Evolutionary conservation across 2,329 filamentous ascomycete species (phyloP), one percentile per base, ranked within the genome.

Genomic region (Fonsecaea nubica): DNA sequence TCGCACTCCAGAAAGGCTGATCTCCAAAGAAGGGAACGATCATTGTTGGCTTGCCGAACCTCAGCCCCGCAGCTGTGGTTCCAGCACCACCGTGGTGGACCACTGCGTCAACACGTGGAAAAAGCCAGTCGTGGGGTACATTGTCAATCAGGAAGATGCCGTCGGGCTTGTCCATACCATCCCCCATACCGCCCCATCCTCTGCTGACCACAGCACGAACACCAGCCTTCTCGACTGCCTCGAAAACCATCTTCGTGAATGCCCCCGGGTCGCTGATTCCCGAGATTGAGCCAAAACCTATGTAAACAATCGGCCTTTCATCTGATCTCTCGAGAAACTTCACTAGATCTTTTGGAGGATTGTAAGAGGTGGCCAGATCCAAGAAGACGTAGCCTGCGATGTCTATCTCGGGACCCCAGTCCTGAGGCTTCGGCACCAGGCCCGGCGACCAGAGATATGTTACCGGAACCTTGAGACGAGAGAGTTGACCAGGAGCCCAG

Each of bases 401-500:
- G 58, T 84, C 80, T 56, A 86, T 83, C 67, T 85, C 82, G 48
- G 80, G 79, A 1, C 82, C 83, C 84, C 84, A 86, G 68, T 86
- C 84, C 21, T 77, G 77, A 4, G 84, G 84, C 69, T 85, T 86
- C 0, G 84, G 81, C 5, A 86, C 83, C 15, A 86, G 77, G 21
- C 72, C 70, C 12, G 75, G 75, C 40, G 73, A 76, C 88, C 88
- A 90, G 62, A 92, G 81, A 73, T 93, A 93, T 0, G 89, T 91
- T 67, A 89, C 90, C 0, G 91, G 90, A 0, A 94, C 89, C 67
- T 91, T 89, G 63, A 92, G 80, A 1, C 90, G 85, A 66, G 90
- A 91, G 0, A 90, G 84, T 45, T 90, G 85, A 0, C 90, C 90
- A 0, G 91, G 90, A 0, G 90, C 91, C 90, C 90, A 93, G 0